Evolutionary conservation across 2,329 filamentous ascomycete genomes (phyloP).

Genomic region (Colletotrichum nymphaeae): DNA sequence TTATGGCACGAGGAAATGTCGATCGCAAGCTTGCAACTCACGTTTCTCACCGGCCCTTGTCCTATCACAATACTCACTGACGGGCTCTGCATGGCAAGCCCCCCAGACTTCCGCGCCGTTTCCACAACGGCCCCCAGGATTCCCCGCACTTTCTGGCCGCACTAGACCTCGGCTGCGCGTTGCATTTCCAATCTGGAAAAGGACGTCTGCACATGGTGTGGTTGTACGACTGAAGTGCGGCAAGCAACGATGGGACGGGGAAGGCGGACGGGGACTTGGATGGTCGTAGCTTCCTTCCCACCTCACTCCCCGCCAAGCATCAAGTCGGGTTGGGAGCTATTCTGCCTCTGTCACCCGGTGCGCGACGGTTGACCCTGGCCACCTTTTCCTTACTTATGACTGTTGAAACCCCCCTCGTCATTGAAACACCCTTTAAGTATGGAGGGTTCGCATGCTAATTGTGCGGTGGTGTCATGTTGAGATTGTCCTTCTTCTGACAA

Average conservation of each 20-base stretch:
- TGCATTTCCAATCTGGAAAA: neutral
- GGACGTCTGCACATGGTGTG: neutral
- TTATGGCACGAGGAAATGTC: neutral
- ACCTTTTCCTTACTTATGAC: neutral
- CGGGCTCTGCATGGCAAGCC: neutral
- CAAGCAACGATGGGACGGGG: neutral
- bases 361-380: neutral
- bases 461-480: neutral
- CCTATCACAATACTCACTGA: constrained; percentile 13
- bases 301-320: neutral
- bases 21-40: neutral
- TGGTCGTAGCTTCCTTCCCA: neutral
- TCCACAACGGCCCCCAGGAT: constrained; percentile 10
- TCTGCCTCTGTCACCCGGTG: neutral
- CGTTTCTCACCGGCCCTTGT: neutral
- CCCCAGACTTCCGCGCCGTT: neutral
- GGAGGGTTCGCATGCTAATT: neutral
- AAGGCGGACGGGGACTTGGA: neutral
- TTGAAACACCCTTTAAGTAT: neutral
- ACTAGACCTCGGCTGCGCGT: constrained; percentile 31
- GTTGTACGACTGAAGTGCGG: neutral
- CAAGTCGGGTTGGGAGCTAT: neutral
- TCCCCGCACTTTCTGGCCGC: constrained; percentile 26
- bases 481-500: neutral
- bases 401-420: neutral